Evolutionary conservation across 805 yeast genomes (phyloP).

Genomic region (Vanderwaltozyma polyspora): DNA sequence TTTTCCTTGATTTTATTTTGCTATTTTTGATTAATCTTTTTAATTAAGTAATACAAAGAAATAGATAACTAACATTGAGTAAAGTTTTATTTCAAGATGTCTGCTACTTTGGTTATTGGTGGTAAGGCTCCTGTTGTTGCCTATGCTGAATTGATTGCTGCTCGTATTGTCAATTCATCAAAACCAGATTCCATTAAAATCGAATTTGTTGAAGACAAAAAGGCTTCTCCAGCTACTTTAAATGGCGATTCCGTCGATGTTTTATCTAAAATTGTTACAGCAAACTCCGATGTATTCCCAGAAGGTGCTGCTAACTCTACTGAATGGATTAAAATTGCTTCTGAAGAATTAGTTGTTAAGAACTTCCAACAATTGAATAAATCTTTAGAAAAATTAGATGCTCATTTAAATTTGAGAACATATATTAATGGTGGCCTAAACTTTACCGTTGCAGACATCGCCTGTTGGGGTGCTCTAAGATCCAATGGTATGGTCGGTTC

Average conservation of each 20-base stretch:
- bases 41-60: no score
- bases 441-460: constrained; percentile 70
- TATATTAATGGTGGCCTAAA: constrained; percentile 53
- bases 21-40: no score
- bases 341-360: constrained; percentile 59
- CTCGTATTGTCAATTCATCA: constrained; percentile 53
- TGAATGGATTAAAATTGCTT: constrained; percentile 57
- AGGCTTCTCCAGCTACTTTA: constrained; percentile 38
- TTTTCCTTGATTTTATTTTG: no score
- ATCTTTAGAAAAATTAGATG: constrained; percentile 69
- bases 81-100: constrained; percentile 22
- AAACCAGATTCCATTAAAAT: constrained; percentile 43
- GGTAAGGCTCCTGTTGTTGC: constrained; percentile 80
- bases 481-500: constrained; percentile 91
- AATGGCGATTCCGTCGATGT: constrained; percentile 37
- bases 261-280: constrained; percentile 39
- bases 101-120: constrained; percentile 49
- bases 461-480: constrained; percentile 88
- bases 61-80: not conserved
- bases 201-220: constrained; percentile 64
- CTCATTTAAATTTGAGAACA: constrained; percentile 76
- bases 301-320: constrained; percentile 15
- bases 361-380: constrained; percentile 79
- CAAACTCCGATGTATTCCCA: constrained; percentile 37
- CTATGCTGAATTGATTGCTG: constrained; percentile 68